Evolutionary conservation across 148 eudicot genomes (phyloP).

Genomic region (Mesembryanthemum crystallinum): DNA sequence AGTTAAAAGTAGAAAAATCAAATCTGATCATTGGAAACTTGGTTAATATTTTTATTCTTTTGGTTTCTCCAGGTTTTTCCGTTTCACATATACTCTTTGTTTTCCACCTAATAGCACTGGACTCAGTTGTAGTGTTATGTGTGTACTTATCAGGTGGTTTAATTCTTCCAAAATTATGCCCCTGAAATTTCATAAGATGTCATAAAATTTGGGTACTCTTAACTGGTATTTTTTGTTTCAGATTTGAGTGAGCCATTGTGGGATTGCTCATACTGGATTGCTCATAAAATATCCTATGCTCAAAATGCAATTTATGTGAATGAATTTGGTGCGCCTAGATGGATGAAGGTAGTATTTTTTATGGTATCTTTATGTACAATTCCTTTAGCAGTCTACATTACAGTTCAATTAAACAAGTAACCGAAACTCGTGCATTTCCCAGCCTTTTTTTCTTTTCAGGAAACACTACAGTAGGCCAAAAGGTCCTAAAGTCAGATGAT

Average conservation of each 20-base stretch:
- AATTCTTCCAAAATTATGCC: conserved; percentile 54
- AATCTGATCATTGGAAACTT: too few species aligned
- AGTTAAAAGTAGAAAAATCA: background rate
- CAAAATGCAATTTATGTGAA: conserved; percentile 79
- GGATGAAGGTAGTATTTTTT: conserved; percentile 53
- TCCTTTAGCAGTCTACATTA: background rate
- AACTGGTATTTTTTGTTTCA: conserved; percentile 31
- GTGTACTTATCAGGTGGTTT: conserved; percentile 77
- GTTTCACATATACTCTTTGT: conserved; percentile 58
- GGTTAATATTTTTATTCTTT: background rate
- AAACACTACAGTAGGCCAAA: conserved; percentile 54
- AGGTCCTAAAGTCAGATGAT: conserved; percentile 41
- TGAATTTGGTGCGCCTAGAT: conserved; percentile 71
- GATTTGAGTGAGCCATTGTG: conserved; percentile 82
- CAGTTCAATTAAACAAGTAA: conserved; percentile 8
- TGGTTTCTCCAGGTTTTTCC: conserved; percentile 71
- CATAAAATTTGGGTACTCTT: background rate
- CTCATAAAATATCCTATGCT: conserved; percentile 76
- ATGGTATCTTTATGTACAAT: background rate
- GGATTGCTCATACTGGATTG: conserved; percentile 95
- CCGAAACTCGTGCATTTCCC: conserved; percentile 10
- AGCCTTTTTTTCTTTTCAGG: conserved; percentile 43
- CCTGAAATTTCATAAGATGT: background rate
- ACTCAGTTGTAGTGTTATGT: conserved; percentile 52
- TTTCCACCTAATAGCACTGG: conserved; percentile 83